Base-by-base conservation (phyloP, 345 rosid species). In the Citrus hindsii region DNA sequence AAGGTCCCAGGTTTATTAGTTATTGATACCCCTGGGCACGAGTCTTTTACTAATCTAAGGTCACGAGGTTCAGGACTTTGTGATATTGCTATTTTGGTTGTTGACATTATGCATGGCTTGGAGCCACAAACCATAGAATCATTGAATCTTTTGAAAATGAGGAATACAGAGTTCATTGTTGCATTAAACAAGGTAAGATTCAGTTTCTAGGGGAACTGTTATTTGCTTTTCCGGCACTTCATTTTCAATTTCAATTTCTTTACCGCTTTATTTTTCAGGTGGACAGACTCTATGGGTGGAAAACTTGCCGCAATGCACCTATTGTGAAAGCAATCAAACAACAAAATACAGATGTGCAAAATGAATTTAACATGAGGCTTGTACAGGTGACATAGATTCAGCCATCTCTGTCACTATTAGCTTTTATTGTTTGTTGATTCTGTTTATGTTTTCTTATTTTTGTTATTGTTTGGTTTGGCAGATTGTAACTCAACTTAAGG, bases 21-120 rank as follows among this genome's bases (percentile, higher is more conserved):
- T 68, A 96, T 96, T 81, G 99, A 96, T 84, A 96, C 99, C 72
- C 99, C 99, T 73, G 99, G 99, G 42, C 99, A 94, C 22, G 97
- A 92, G 77, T 94, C 98, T 21, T 92, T 96, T 79, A 88, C 93
- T 25, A 94, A 96, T 86, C 90, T 96, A 61, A 86, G 97, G 64
- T 94, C 99, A 48, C 85, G 99, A 67, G 98, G 99, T 79, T 96
- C 98, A 71, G 88, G 98, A 81, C 82, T 96, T 85, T 96, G 99
- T 81, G 99, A 94, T 83, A 87, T 96, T 91, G 97, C 99, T 18
- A 89, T 96, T 81, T 85, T 96, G 88, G 99, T 96, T 78, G 99
- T 96, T 22, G 98, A 94, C 88, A 89, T 96, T 63, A 96, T 90
- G 97, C 95, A 92, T 77, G 97, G 97, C 53, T 87, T 96, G 68